These are phyloP conservation scores for Pseudocercospora musae DNA, from an alignment of 2,329 filamentous ascomycete genomes.

Conservation along the genomic window DNA sequence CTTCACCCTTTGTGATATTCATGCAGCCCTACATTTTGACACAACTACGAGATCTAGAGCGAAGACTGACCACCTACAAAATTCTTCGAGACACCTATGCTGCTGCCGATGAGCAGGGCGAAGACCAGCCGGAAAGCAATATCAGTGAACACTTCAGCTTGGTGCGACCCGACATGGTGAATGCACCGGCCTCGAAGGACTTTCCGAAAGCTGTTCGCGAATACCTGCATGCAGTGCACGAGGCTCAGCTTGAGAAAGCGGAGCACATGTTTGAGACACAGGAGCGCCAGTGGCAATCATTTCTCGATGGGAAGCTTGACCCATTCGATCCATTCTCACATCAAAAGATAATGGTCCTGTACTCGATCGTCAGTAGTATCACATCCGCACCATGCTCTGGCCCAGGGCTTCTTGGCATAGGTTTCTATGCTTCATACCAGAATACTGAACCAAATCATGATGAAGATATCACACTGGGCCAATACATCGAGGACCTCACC, in stretches of 20 bases:
- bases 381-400: conserved; percentile 92
- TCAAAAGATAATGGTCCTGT: conserved; percentile 92
- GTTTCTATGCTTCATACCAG: conserved; percentile 84
- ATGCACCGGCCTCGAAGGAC: conserved; percentile 76
- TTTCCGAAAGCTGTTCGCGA: conserved; percentile 88
- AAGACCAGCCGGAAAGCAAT: conserved; percentile 36
- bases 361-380: conserved; percentile 88
- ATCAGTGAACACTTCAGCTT: conserved; percentile 67
- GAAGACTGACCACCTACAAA: conserved; percentile 76
- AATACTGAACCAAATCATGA: conserved; percentile 66
- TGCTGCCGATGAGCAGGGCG: conserved; percentile 38
- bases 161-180: conserved; percentile 93
- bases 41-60: conserved; percentile 86
- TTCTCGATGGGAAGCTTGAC: conserved; percentile 81
- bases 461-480: conserved; percentile 86
- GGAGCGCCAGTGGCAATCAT: conserved; percentile 93
- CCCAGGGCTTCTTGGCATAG: conserved; percentile 82
- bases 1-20: conserved; percentile 94
- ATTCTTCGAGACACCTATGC: conserved; percentile 71
- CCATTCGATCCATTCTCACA: conserved; percentile 94
- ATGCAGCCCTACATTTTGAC: conserved; percentile 90
- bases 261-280: conserved; percentile 91
- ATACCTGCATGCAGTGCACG: conserved; percentile 88
- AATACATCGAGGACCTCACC: conserved; percentile 91
- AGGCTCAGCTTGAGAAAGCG: conserved; percentile 94